Conservation (phyloP, 2,329 filamentous ascomycete species). For the Penicillium sp. region DNA sequence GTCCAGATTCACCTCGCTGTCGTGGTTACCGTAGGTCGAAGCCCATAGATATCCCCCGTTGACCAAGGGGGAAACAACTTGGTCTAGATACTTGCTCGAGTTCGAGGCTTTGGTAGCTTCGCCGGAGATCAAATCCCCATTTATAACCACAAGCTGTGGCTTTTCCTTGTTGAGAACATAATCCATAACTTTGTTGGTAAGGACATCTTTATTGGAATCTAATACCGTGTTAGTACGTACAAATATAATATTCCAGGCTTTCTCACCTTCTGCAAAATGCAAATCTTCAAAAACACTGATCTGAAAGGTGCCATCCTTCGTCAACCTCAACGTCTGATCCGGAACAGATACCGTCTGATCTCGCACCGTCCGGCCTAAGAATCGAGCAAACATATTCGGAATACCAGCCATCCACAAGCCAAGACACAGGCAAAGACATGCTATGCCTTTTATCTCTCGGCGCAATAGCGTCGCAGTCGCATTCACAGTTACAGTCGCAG, state of each 20-base stretch:
- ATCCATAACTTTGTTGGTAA: slow-evolving; percentile 59
- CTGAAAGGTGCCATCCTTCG: slow-evolving; percentile 41
- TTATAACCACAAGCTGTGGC: slow-evolving; percentile 65
- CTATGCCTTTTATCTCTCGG: background rate
- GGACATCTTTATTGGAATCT: slow-evolving; percentile 52
- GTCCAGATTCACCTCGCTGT: slow-evolving; percentile 61
- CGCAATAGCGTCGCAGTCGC: background rate
- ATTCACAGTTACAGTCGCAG: background rate
- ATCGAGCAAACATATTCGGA: background rate
- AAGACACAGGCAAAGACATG: background rate
- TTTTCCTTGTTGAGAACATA: slow-evolving; percentile 58
- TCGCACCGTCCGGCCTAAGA: background rate
- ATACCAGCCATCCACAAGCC: background rate
- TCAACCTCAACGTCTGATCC: slow-evolving; percentile 14
- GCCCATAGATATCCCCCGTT: slow-evolving; percentile 61
- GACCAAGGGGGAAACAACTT: slow-evolving; percentile 60
- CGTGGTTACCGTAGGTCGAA: slow-evolving; percentile 72
- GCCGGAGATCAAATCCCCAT: slow-evolving; percentile 71
- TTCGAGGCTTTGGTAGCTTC: slow-evolving; percentile 60
- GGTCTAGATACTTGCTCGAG: slow-evolving; percentile 59
- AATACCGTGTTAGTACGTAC: background rate
- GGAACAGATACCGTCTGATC: background rate
- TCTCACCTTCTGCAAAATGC: slow-evolving; percentile 68
- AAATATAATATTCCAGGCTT: slow-evolving; percentile 37
- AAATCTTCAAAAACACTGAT: slow-evolving; percentile 67